Conservation (phyloP, 768 basidiomycete genomes). For the Leccinum rimulosum region DNA sequence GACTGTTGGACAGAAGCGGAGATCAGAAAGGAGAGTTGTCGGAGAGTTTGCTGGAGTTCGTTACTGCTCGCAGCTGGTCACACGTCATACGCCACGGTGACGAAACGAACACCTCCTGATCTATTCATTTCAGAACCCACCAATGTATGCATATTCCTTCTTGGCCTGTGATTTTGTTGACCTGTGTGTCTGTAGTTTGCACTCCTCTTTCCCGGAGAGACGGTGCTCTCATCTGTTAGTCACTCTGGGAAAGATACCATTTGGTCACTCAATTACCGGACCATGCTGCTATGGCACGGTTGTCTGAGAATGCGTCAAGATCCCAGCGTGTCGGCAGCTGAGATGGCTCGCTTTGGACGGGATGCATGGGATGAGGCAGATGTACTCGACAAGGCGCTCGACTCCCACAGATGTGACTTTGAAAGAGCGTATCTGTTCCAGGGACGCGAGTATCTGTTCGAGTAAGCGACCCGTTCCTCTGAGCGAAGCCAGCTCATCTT, state of each 20-base stretch:
- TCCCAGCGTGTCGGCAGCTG: conserved; percentile 39
- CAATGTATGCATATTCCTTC: conserved; percentile 46
- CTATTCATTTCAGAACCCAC: conserved; percentile 61
- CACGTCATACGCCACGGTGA: conserved; percentile 55
- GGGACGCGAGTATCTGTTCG: conserved; percentile 73
- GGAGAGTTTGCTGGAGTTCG: conserved; percentile 72
- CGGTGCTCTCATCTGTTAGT: conserved; percentile 33
- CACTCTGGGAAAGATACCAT: conserved; percentile 59
- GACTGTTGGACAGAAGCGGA: conserved; percentile 57
- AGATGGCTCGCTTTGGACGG: conserved; percentile 61
- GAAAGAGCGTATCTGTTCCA: conserved; percentile 69
- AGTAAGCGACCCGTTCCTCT: conserved; percentile 44
- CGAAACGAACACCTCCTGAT: conserved; percentile 38
- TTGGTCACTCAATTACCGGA: conserved; percentile 72
- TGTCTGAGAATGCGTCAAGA: conserved; percentile 60
- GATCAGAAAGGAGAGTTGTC: conserved; percentile 66
- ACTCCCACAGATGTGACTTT: conserved; percentile 62
- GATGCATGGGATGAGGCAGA: conserved; percentile 72
- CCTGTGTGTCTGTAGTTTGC: conserved; percentile 47
- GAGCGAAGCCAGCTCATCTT: conserved; percentile 3
- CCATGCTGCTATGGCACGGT: conserved; percentile 70
- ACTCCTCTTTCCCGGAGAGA: conserved; percentile 76
- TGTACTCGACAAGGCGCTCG: conserved; percentile 58
- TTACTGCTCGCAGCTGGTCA: conserved; percentile 64
- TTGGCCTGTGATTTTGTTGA: conserved; percentile 4